phyloP scores from a whole-genome alignment of 2,329 filamentous ascomycete species.

The Fusarium transvaalense region DNA sequence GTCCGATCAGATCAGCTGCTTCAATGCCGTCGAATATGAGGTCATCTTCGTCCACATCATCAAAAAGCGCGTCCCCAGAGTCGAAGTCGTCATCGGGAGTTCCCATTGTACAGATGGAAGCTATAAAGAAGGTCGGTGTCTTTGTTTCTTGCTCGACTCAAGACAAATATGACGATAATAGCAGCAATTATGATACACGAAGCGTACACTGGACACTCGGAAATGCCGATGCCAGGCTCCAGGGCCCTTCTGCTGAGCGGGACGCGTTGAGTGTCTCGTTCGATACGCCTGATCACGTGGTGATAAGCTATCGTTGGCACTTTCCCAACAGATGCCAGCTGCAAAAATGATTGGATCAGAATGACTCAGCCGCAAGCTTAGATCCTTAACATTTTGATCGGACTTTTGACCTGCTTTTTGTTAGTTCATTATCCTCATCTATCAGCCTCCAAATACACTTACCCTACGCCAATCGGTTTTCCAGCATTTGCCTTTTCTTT shows the following conservation, averaged over 20 bases:
- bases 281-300: conserved; percentile 22
- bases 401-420: accelerated
- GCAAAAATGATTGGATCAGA: neutral
- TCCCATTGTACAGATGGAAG: conserved; percentile 2
- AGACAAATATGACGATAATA: neutral
- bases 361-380: no score
- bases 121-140: neutral
- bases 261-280: conserved; percentile 1
- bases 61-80: conserved; percentile 48
- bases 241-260: neutral
- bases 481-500: no score
- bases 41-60: conserved; percentile 40
- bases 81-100: conserved; percentile 44
- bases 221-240: neutral
- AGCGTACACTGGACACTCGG: neutral
- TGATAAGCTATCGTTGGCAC: no score
- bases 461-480: no score
- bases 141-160: no score
- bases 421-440: neutral
- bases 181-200: neutral
- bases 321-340: accelerated
- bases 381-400: accelerated
- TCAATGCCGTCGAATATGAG: conserved; percentile 41
- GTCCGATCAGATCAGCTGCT: conserved; percentile 29
- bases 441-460: no score